Base-by-base conservation (phyloP, 129 eudicot genomes). In the Lactuca saligna region DNA sequence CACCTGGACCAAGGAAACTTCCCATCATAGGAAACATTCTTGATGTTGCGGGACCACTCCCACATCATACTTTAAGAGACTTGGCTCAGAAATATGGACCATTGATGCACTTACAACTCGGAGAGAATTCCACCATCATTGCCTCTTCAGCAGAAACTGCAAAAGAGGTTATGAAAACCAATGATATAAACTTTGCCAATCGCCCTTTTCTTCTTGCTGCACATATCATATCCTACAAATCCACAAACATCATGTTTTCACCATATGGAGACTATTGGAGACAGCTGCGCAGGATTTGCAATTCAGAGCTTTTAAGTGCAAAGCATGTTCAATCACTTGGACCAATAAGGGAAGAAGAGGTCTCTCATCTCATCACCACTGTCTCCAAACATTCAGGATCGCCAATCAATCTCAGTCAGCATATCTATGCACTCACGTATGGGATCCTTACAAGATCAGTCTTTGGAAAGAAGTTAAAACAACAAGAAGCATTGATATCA, bases 271-370 rank as follows among this genome's bases (percentile, higher is more conserved):
- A 35, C 15, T 79, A 79, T 34, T 79, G 82, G 82, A 67, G 79
- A 33, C 82, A 79, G 39, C 75, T 79, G 4, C 71, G 82, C 14
- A 73, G 74, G 78, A 79, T 79, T n/a, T 79, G 82, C 61, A 72
- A 66, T n/a, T 39, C 78, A 1, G 82, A 79, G 59, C 82, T 79
- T 55, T 54, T 72, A 60, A 79, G 78, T 51, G 65, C 79, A 17
- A 79, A 72, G 4, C 82, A 74, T 5, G 79, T 79, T 63, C 75
- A 79, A 8, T 66, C 75, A 14, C 78, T 79, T 17, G 42, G 59
- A 79, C 74, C 79, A 7, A 73, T 79, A 11, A 72, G 79, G 29
- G 75, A 79, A 73, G 29, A 79, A 34, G 79, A 79, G 69, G 79
- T 72, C 14, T 34, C 65, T n/a, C 48, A 35, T 31, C 62, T 79